Evolutionary conservation across 805 yeast genomes (phyloP).

Genomic region (Lipomyces spencermartinsiae): DNA sequence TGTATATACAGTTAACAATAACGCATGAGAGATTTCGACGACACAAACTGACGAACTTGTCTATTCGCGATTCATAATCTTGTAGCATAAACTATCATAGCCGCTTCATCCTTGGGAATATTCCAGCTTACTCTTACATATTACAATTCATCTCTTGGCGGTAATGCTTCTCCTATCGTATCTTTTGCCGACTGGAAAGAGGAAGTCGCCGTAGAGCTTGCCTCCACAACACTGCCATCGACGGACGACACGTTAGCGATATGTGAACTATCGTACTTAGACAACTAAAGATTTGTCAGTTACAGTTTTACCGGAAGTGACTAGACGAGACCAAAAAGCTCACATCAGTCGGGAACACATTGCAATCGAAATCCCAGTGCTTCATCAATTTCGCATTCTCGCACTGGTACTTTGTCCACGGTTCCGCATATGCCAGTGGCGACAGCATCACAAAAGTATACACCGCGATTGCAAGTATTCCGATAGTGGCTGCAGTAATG

Average conservation of each 20-base stretch:
- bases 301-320: not conserved
- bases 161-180: not conserved
- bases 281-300: not conserved
- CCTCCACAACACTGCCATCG: not conserved
- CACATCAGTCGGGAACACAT: conserved; percentile 50
- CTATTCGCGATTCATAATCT: not conserved
- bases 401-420: conserved; percentile 80
- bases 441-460: conserved; percentile 66
- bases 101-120: not conserved
- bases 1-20: not conserved
- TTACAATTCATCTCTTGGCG: conserved; percentile 1
- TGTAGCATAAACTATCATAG: not conserved
- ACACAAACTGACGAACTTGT: not conserved
- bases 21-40: not conserved
- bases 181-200: not conserved
- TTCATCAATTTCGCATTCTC: conserved; percentile 60
- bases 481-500: conserved; percentile 54
- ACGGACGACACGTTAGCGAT: not conserved
- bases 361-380: conserved; percentile 92
- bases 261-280: not conserved
- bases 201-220: not conserved
- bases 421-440: conserved; percentile 76
- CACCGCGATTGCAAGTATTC: conserved; percentile 57
- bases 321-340: not conserved
- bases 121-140: not conserved